phyloP scores from a whole-genome alignment of 768 basidiomycete species.

The Tylopilus plumbeoviolaceoides region DNA sequence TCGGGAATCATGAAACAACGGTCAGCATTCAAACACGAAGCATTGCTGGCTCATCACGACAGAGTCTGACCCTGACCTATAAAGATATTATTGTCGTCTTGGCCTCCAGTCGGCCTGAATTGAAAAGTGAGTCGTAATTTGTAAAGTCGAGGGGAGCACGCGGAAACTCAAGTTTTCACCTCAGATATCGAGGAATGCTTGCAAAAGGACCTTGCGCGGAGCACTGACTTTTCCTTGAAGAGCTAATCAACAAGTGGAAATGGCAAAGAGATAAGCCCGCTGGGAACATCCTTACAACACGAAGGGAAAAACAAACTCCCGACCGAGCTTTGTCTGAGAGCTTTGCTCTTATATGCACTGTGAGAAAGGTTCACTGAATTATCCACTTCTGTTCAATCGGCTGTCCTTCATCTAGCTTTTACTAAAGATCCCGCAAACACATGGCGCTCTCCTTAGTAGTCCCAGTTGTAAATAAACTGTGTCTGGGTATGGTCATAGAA shows the following conservation, averaged over 20 bases:
- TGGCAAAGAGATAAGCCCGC: constrained; percentile 11
- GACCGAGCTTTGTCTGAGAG: constrained; percentile 12
- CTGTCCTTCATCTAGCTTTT: constrained; percentile 10
- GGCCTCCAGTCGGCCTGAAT: not conserved
- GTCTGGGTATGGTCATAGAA: constrained; percentile 22
- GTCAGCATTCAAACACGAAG: not conserved
- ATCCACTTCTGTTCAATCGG: constrained; percentile 13
- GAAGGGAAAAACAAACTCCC: constrained; percentile 13
- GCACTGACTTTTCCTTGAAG: no score
- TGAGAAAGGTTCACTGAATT: constrained; percentile 22
- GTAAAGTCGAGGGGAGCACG: not conserved
- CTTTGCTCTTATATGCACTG: constrained; percentile 3
- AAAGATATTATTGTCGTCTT: no score
- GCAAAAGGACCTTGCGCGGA: no score
- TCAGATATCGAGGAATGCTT: not conserved
- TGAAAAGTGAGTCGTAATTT: not conserved
- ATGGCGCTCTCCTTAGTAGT: constrained; percentile 9
- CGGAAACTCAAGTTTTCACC: not conserved
- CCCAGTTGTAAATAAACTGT: no score
- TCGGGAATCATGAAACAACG: constrained; percentile 7
- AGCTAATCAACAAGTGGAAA: not conserved
- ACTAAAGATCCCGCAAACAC: constrained; percentile 15
- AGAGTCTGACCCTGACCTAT: not conserved
- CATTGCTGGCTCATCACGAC: constrained; percentile 1
- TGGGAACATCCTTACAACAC: constrained; percentile 1